phyloP scores from a whole-genome alignment of 257 asterid species.

The Solanum pimpinellifolium region DNA sequence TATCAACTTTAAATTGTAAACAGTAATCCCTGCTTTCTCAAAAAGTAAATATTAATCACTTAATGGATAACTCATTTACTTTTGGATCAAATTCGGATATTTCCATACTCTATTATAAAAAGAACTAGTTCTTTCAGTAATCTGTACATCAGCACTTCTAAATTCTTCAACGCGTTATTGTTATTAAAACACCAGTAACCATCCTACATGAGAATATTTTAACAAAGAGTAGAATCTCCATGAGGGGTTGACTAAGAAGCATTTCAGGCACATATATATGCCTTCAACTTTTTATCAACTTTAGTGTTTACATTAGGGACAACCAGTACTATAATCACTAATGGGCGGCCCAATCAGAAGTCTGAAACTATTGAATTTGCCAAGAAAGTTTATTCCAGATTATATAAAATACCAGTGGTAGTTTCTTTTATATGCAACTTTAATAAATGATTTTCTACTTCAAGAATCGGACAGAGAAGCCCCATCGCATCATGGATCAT shows the following conservation, averaged over 20 bases:
- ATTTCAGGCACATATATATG: constrained; percentile 8
- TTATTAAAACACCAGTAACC: constrained; percentile 3
- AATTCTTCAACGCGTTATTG: neutral
- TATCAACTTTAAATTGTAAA: neutral
- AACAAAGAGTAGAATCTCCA: neutral
- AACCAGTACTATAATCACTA: neutral
- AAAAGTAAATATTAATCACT: neutral
- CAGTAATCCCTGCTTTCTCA: neutral
- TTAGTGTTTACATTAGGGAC: neutral
- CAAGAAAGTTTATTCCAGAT: neutral
- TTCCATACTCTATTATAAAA: neutral
- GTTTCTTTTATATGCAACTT: neutral
- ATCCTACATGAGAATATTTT: constrained; percentile 5
- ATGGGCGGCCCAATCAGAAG: neutral
- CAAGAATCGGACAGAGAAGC: neutral
- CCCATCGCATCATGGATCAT: neutral
- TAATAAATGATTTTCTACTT: neutral
- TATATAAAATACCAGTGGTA: neutral
- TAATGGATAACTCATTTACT: neutral
- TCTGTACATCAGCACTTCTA: neutral
- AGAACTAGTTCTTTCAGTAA: neutral
- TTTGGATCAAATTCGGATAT: neutral
- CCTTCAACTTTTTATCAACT: neutral
- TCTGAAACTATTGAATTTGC: neutral
- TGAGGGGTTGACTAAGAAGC: neutral